phyloP scores from a whole-genome alignment of 345 rosid species.

The Gossypium turneri region DNA sequence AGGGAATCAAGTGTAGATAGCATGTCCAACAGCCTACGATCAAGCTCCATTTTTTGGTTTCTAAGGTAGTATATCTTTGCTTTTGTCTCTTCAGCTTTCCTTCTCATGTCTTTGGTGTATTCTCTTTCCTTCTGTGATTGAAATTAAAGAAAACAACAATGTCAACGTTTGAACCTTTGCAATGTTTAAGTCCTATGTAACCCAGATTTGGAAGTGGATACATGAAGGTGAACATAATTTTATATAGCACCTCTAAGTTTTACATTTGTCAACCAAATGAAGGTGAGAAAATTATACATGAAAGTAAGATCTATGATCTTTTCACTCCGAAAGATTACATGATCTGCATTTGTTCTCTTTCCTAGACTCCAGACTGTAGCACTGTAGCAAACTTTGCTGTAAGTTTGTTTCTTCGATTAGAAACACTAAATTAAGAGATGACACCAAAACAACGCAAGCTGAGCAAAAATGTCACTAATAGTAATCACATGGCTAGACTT shows the following conservation, averaged over 20 bases:
- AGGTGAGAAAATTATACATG: neutral
- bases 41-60: conserved; percentile 48
- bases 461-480: neutral
- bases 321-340: neutral
- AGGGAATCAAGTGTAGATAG: conserved; percentile 51
- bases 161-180: neutral
- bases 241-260: neutral
- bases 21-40: conserved; percentile 42
- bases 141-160: neutral
- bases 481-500: conserved; percentile 16
- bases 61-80: conserved; percentile 35
- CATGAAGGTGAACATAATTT: too few relatives aligned
- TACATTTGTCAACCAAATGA: neutral
- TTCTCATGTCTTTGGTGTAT: conserved; percentile 33
- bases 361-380: neutral
- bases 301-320: too few relatives aligned
- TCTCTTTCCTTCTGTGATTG: conserved; percentile 49
- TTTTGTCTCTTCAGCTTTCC: conserved; percentile 43
- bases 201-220: too few relatives aligned
- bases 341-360: neutral
- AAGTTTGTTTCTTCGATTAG: neutral
- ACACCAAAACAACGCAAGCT: neutral
- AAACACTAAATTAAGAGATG: neutral
- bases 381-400: neutral
- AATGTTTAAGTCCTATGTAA: neutral